Percentiles rank a stretch among this genome's conserved stretches.
Evolutionary conservation across 2,329 filamentous ascomycete species (phyloP).

Genomic region (Beauveria sp.): DNA sequence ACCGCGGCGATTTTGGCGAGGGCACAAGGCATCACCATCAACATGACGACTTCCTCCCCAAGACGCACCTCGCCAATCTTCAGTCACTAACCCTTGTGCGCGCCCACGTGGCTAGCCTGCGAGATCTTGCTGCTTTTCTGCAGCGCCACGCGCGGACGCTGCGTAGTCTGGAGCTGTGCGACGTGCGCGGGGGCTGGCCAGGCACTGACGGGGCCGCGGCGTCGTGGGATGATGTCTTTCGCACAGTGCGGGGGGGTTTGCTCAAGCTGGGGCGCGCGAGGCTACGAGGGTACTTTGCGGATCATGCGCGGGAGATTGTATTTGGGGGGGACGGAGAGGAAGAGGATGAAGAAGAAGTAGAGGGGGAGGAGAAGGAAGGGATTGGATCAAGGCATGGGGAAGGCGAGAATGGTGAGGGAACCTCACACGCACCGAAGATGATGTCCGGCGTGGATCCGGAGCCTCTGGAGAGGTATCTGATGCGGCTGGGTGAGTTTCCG

Average conservation of each 20-base stretch:
- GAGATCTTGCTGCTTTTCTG: background rate
- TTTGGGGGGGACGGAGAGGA: background rate
- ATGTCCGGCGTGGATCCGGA: background rate
- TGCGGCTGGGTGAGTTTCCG: background rate
- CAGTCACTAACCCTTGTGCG: background rate
- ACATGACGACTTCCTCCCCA: background rate
- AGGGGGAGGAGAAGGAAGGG: background rate
- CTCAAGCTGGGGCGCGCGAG: background rate
- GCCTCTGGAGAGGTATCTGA: background rate
- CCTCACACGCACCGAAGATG: background rate
- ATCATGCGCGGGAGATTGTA: background rate
- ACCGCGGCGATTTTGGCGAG: background rate
- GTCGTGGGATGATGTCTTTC: background rate
- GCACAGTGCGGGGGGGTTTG: background rate
- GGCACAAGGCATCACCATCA: background rate
- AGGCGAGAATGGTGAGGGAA: background rate
- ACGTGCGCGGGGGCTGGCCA: background rate
- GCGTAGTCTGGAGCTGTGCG: background rate
- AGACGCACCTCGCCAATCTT: background rate
- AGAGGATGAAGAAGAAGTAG: background rate
- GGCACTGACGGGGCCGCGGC: background rate
- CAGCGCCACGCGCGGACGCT: background rate
- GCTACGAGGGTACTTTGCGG: background rate
- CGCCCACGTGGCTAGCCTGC: background rate
- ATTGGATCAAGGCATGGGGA: background rate